Evolutionary conservation across 1,139 yeast species (phyloP).

Genomic region (Kurtzmaniella natalensis): DNA sequence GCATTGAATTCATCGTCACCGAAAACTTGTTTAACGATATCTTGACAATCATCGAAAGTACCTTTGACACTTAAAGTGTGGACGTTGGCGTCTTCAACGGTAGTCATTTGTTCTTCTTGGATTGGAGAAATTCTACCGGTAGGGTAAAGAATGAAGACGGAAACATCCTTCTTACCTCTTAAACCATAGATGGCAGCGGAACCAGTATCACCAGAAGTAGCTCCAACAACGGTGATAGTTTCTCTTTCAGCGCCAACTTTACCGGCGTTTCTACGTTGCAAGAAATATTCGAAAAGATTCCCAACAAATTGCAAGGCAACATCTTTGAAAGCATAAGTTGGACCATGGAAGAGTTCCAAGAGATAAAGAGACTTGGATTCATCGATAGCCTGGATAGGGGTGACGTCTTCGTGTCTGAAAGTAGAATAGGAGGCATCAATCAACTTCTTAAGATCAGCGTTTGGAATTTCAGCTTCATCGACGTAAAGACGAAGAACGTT

Average conservation of each 20-base stretch:
- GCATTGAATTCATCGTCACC: conserved; percentile 85
- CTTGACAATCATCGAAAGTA: conserved; percentile 97
- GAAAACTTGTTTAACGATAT: conserved; percentile 86
- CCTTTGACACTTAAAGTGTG: conserved; percentile 95
- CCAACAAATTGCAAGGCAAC: conserved; percentile 98
- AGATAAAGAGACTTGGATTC: conserved; percentile 60
- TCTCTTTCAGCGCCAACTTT: conserved; percentile 60
- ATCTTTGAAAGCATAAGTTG: conserved; percentile 97
- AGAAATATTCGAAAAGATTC: conserved; percentile 87
- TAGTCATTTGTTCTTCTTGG: conserved; percentile 98
- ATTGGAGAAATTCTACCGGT: conserved; percentile 96
- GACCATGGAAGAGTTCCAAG: conserved; percentile 95
- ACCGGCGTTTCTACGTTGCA: conserved; percentile 68
- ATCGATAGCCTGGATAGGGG: conserved; percentile 69
- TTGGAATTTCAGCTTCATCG: conserved; percentile 63
- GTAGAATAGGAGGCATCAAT: conserved; percentile 77
- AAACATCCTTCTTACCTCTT: conserved; percentile 93
- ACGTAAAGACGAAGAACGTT: conserved; percentile 81
- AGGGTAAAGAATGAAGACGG: conserved; percentile 93
- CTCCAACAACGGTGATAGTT: conserved; percentile 93
- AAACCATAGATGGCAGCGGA: conserved; percentile 98
- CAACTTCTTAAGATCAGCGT: conserved; percentile 58
- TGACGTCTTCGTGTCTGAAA: conserved; percentile 78
- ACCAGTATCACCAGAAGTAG: conserved; percentile 98
- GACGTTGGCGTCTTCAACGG: conserved; percentile 90